These are phyloP conservation scores for Galeopsis tetrahit DNA, from an alignment of 257 asterid species.

Conservation along the genomic window DNA sequence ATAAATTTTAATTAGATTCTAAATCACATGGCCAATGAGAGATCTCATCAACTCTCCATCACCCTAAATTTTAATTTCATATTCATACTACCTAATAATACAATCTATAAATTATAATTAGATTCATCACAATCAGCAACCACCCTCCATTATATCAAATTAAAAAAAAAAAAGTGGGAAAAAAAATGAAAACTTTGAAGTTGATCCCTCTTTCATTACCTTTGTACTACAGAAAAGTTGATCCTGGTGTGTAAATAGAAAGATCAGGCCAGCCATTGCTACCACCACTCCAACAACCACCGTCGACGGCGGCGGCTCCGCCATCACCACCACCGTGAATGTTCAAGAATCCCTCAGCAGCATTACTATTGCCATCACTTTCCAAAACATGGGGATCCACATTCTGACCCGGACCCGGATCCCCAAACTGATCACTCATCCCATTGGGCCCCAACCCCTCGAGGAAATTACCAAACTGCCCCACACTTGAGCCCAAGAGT, in stretches of 20 bases:
- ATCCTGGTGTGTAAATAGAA: constrained; percentile 76
- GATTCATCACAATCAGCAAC: constrained; percentile 31
- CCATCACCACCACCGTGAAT: constrained; percentile 48
- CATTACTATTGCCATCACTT: constrained; percentile 36
- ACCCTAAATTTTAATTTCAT: constrained; percentile 25
- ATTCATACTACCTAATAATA: constrained; percentile 19
- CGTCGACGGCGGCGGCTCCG: constrained; percentile 35
- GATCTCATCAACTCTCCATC: constrained; percentile 31
- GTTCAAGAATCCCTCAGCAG: constrained; percentile 54
- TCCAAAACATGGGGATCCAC: constrained; percentile 44
- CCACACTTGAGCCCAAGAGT: constrained; percentile 54
- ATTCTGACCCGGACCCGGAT: constrained; percentile 44
- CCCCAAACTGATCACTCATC: constrained; percentile 45
- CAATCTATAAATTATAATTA: constrained; percentile 26
- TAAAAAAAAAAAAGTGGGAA: neutral
- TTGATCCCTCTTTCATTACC: constrained; percentile 29
- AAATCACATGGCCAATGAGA: constrained; percentile 35
- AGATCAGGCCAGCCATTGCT: constrained; percentile 82
- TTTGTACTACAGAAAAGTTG: constrained; percentile 51
- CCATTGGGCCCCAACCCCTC: constrained; percentile 53
- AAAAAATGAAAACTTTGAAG: neutral
- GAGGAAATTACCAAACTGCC: constrained; percentile 61
- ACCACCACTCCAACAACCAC: constrained; percentile 41
- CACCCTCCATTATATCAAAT: neutral
- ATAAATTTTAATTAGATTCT: too few species aligned